Conservation (phyloP, 2,329 filamentous ascomycete species). For the Fusarium fujikuroi region DNA sequence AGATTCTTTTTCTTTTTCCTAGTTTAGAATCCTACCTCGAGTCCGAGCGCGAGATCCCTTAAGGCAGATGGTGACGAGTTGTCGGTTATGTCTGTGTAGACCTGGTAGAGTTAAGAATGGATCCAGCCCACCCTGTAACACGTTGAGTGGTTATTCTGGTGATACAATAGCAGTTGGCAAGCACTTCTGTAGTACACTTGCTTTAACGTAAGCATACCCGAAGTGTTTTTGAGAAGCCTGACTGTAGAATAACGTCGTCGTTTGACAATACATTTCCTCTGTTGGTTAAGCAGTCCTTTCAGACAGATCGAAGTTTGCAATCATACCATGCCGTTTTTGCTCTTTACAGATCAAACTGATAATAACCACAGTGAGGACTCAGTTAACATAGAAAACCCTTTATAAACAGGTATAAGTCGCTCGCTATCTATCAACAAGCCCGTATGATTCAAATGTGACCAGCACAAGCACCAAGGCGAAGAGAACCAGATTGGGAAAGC, state of each 20-base stretch:
- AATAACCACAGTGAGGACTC: background rate
- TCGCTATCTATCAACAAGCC: slow-evolving; percentile 31
- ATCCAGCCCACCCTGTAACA: no score
- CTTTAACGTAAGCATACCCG: accelerated
- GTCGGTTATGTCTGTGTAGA: background rate
- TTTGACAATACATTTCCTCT: no score
- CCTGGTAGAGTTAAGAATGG: background rate
- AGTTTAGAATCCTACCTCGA: background rate
- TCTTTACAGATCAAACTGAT: background rate
- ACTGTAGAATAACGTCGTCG: no score
- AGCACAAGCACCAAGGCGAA: slow-evolving; percentile 31
- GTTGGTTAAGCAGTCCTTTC: background rate
- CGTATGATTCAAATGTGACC: slow-evolving; percentile 33
- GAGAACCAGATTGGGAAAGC: background rate
- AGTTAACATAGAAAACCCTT: background rate
- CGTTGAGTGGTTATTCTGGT: background rate
- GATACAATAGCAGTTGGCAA: background rate
- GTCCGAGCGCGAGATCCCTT: background rate
- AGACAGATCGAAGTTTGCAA: no score
- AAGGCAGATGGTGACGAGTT: no score
- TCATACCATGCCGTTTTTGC: no score
- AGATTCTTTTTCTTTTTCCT: background rate
- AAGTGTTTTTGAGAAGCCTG: no score
- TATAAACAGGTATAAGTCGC: slow-evolving; percentile 8
- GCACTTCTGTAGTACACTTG: no score